Conservation (phyloP, 257 asterid genomes). For the Plectranthus barbatus region DNA sequence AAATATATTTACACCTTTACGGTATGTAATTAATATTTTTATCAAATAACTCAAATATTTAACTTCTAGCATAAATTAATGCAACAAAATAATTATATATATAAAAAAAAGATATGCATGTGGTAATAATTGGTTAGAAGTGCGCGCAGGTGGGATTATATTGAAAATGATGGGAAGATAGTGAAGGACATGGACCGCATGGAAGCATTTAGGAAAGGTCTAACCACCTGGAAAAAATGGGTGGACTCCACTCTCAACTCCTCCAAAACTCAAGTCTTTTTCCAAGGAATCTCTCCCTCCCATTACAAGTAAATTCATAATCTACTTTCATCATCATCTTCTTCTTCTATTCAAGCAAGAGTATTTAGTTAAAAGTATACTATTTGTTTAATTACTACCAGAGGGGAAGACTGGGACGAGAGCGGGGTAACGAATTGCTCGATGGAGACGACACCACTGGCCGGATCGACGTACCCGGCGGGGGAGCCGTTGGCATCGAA, state of each 20-base stretch:
- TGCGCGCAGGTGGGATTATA: slow-evolving; percentile 46
- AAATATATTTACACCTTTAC: too few species aligned
- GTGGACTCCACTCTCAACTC: slow-evolving; percentile 28
- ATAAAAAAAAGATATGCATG: too few species aligned
- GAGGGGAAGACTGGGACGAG: slow-evolving; percentile 53
- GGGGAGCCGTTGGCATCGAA: slow-evolving; percentile 30
- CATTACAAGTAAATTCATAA: slow-evolving; percentile 60
- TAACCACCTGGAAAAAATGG: slow-evolving; percentile 59
- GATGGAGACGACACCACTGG: slow-evolving; percentile 33
- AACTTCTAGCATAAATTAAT: too few species aligned
- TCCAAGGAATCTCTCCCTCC: slow-evolving; percentile 53
- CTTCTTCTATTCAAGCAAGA: background rate
- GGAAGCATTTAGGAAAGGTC: slow-evolving; percentile 40
- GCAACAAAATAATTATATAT: too few species aligned
- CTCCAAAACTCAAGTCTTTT: slow-evolving; percentile 43
- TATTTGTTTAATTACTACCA: too few species aligned
- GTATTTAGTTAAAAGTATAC: too few species aligned
- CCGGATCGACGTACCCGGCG: slow-evolving; percentile 38
- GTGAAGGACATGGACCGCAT: slow-evolving; percentile 64
- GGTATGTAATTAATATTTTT: too few species aligned
- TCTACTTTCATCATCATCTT: too few species aligned
- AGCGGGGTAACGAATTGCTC: slow-evolving; percentile 25
- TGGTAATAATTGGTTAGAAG: too few species aligned
- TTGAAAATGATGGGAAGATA: slow-evolving; percentile 27
- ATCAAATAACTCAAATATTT: too few species aligned